phyloP scores from a whole-genome alignment of 2,329 filamentous ascomycete genomes.

The Exophiala phaeomuriformis region DNA sequence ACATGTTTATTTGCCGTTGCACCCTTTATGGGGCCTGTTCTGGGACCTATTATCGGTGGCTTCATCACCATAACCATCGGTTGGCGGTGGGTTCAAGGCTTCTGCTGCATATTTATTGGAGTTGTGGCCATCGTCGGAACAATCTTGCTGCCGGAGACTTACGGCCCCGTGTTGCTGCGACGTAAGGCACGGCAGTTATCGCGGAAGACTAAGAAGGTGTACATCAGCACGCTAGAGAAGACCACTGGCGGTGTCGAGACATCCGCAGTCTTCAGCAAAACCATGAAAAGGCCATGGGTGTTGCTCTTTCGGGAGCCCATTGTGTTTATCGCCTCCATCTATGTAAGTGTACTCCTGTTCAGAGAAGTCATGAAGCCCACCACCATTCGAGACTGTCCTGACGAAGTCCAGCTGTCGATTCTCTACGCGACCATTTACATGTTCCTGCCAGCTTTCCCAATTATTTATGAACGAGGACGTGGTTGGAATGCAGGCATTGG shows the following conservation, averaged over 20 bases:
- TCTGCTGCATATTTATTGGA: constrained; percentile 57
- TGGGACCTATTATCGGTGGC: constrained; percentile 49
- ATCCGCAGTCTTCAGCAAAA: constrained; percentile 46
- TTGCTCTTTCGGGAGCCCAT: constrained; percentile 65
- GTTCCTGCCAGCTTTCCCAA: constrained; percentile 55
- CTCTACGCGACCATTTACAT: constrained; percentile 44
- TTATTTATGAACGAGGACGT: constrained; percentile 56
- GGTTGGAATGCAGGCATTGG: constrained; percentile 54
- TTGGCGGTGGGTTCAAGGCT: constrained; percentile 62
- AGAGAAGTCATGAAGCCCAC: too few relatives aligned
- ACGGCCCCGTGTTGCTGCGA: constrained; percentile 47
- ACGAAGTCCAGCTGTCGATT: constrained; percentile 2
- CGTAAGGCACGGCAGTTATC: constrained; percentile 46
- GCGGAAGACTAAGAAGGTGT: constrained; percentile 48
- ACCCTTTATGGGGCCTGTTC: constrained; percentile 46
- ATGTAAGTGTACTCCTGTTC: constrained; percentile 30
- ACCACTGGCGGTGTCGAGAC: constrained; percentile 32
- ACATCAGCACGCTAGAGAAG: constrained; percentile 47
- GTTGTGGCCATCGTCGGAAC: constrained; percentile 49
- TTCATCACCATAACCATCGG: constrained; percentile 33
- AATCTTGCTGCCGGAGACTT: constrained; percentile 52
- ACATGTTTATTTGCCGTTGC: constrained; percentile 54
- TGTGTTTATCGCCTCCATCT: constrained; percentile 56
- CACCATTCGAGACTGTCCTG: too few relatives aligned
- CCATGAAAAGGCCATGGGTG: constrained; percentile 58